Evolutionary conservation across 495 filamentous ascomycete species (phyloP).

Genomic region (Penicillium riverlandense): DNA sequence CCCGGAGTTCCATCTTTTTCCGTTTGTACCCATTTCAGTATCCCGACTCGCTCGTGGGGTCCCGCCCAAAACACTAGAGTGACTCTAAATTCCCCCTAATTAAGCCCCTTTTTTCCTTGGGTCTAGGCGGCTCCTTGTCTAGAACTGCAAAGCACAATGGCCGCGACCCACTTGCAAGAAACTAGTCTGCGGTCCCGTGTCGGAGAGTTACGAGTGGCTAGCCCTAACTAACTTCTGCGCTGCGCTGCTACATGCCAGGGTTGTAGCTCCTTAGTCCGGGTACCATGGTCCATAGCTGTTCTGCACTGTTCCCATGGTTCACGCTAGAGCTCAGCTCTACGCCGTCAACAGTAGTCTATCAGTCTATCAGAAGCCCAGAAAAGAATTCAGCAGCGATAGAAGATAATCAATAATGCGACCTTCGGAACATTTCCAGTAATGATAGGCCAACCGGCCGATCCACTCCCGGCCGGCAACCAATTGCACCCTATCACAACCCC

Average conservation of each 20-base stretch:
- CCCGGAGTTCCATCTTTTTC: too few species aligned
- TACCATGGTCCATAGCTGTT: conserved; percentile 6
- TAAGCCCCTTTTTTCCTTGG: conserved; percentile 8
- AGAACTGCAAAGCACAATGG: neutral
- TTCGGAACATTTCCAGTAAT: conserved; percentile 22
- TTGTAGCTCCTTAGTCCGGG: conserved; percentile 5
- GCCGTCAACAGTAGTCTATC: too few species aligned
- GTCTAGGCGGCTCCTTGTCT: too few species aligned
- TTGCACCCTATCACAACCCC: conserved; percentile 12
- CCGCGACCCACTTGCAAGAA: neutral
- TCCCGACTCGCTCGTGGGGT: too few species aligned
- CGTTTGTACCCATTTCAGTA: too few species aligned
- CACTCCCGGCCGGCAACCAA: conserved; percentile 8
- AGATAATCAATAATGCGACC: conserved; percentile 5
- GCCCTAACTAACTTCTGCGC: neutral
- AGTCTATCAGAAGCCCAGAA: neutral
- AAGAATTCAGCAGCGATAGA: neutral
- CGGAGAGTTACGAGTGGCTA: neutral
- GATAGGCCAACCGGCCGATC: conserved; percentile 16
- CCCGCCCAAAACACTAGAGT: too few species aligned
- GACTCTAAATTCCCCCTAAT: conserved; percentile 14
- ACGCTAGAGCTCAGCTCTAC: neutral
- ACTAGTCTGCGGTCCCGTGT: conserved; percentile 1
- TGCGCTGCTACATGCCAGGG: conserved; percentile 1
- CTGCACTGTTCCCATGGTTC: conserved; percentile 5